These are phyloP conservation scores for Ophiosphaerella korrae DNA, from an alignment of 2,329 filamentous ascomycete species.

Conservation along the genomic window DNA sequence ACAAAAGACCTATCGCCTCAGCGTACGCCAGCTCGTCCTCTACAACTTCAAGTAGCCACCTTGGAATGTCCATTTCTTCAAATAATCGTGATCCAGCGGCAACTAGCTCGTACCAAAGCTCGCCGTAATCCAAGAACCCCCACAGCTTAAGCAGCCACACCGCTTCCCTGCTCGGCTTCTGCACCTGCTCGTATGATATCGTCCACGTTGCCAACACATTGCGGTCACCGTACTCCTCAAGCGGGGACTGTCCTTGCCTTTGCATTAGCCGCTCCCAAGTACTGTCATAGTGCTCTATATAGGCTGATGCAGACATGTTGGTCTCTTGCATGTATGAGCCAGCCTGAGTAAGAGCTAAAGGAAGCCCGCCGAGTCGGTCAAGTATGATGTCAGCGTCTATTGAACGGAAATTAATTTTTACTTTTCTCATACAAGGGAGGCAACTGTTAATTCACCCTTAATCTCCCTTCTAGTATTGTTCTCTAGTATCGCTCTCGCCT, in stretches of 20 bases:
- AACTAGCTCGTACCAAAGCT: conserved; percentile 31
- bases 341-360: conserved; percentile 54
- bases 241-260: conserved; percentile 31
- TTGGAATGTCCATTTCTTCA: conserved; percentile 1
- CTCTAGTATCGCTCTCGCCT: conserved; percentile 17
- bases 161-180: conserved; percentile 18
- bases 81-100: conserved; percentile 6
- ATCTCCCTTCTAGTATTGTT: too few species aligned
- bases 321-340: conserved; percentile 49
- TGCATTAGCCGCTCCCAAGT: conserved; percentile 45
- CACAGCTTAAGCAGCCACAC: conserved; percentile 32
- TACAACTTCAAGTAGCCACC: conserved; percentile 10
- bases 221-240: conserved; percentile 36
- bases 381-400: conserved; percentile 36
- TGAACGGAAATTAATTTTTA: neutral
- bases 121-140: conserved; percentile 23
- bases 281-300: conserved; percentile 47
- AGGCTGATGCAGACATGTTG: conserved; percentile 41
- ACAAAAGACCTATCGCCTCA: conserved; percentile 19
- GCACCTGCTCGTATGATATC: conserved; percentile 34
- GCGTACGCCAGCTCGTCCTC: conserved; percentile 18
- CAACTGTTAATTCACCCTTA: too few species aligned
- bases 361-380: conserved; percentile 50
- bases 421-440: too few species aligned
- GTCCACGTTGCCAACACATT: conserved; percentile 32